Base-by-base conservation (phyloP, 1,139 yeast genomes). In the Pichia cactophila region DNA sequence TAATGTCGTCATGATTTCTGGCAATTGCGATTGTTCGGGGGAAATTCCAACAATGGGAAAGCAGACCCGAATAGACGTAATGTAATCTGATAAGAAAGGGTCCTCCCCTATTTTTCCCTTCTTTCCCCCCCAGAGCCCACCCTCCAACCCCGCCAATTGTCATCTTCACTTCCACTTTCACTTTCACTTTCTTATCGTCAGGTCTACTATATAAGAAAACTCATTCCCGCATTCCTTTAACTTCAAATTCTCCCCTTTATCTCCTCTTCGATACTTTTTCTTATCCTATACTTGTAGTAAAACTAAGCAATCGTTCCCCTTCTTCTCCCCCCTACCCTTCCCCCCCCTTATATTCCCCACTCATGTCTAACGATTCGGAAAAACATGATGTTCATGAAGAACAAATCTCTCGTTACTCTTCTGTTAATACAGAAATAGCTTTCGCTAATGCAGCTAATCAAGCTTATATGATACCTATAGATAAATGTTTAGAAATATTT, bases 401-500 rank as follows among this genome's bases (percentile, higher is more conserved):
- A 26, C 48, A 37, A 14, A 42, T 49, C n/a, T 48, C 56, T 8
- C 35, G 58, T 2, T 41, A 40, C 17, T 48, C 55, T 5, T 41
- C 52, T 5, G 33, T 43, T 9, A 33, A 46, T 4, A 17, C 54
- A 4, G 50, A 45, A 20, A 14, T 41, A 1, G 48, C 35, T 4
- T 28, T n/a, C 9, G 29, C 39, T 16, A 43, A 41, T 42, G 53
- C 52, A 5, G 57, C 52, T 20, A 29, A 48, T 17, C 56, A 56
- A 41, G 45, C 59, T n/a, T 71, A 71, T 55, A 61, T 74, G 50
- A 58, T 71, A 14, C 47, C 69, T 0, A 58, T 69, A 38, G 61
- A 64, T 8, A 64, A 69, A 49, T 72, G 73, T 26, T 70, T 69
- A 23, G 60, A 65, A 26, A 41, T 60, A 5, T 78, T 71, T 56